These are phyloP conservation scores for Raffaelea arxii DNA, from an alignment of 2,329 filamentous ascomycete genomes.

Conservation along the genomic window DNA sequence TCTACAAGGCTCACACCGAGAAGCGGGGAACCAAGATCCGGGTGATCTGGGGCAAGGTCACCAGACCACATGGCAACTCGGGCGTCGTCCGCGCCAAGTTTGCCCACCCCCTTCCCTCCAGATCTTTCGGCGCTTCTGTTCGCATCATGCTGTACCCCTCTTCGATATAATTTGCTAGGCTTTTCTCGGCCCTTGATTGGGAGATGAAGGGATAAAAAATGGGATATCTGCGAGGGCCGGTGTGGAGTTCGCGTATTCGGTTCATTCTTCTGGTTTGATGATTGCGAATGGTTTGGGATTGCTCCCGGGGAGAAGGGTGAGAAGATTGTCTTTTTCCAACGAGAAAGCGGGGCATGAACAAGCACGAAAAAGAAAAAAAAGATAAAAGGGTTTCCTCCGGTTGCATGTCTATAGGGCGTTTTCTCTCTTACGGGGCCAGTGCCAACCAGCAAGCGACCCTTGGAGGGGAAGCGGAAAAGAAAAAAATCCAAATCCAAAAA, in stretches of 20 bases:
- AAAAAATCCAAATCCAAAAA: no score
- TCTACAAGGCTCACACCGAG: conserved; percentile 94
- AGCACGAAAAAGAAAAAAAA: conserved; percentile 1
- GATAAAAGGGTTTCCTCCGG: conserved; percentile 1
- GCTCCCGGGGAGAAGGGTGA: no score
- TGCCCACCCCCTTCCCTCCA: conserved; percentile 87
- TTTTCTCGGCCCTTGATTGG: no score
- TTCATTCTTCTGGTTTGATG: conserved; percentile 5
- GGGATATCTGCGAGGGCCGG: no score
- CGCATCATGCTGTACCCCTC: conserved; percentile 97
- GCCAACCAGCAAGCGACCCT: no score
- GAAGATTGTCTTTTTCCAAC: conserved; percentile 2
- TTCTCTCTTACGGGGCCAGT: no score
- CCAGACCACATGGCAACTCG: conserved; percentile 61
- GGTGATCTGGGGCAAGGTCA: conserved; percentile 36
- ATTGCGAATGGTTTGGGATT: conserved; percentile 1
- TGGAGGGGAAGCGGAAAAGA: no score
- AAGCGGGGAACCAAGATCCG: conserved; percentile 97
- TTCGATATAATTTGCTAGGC: conserved; percentile 88
- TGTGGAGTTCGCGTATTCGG: conserved; percentile 5
- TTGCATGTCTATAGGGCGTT: neutral
- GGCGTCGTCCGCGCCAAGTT: conserved; percentile 98
- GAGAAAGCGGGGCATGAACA: neutral
- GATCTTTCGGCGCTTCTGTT: conserved; percentile 93
- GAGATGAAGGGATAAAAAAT: no score